Percentiles rank a stretch among this genome's conserved stretches.
Conservation (phyloP, 805 yeast species). For the Candida vartiovaarae region DNA sequence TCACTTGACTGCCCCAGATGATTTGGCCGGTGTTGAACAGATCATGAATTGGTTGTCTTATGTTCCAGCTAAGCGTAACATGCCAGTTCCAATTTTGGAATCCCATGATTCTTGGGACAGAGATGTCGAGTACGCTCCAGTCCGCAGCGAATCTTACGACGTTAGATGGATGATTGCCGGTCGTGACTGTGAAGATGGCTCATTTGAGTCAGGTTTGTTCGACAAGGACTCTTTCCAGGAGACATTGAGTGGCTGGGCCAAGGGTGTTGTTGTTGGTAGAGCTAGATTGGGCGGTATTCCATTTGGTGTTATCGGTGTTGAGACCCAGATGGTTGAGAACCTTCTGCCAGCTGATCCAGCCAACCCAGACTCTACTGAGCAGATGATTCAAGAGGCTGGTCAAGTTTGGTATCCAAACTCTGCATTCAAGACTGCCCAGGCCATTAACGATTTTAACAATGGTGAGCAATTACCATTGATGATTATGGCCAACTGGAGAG, state of each 20-base stretch:
- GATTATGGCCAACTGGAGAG: slow-evolving; percentile 99
- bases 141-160: slow-evolving; percentile 68
- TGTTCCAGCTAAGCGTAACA: slow-evolving; percentile 83
- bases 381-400: slow-evolving; percentile 89
- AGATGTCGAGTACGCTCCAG: slow-evolving; percentile 75
- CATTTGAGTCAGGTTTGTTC: slow-evolving; percentile 80
- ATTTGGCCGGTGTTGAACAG: slow-evolving; percentile 91
- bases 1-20: slow-evolving; percentile 94
- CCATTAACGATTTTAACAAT: slow-evolving; percentile 92
- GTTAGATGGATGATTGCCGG: slow-evolving; percentile 95
- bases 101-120: slow-evolving; percentile 90
- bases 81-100: slow-evolving; percentile 86
- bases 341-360: slow-evolving; percentile 97
- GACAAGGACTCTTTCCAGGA: slow-evolving; percentile 93
- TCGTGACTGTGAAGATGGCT: slow-evolving; percentile 56
- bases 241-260: slow-evolving; percentile 97
- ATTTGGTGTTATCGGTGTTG: slow-evolving; percentile 96
- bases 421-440: slow-evolving; percentile 98
- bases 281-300: slow-evolving; percentile 99
- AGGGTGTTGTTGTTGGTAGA: slow-evolving; percentile 97
- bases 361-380: slow-evolving; percentile 89
- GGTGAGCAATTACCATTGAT: slow-evolving; percentile 97
- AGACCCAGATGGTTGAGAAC: slow-evolving; percentile 85
- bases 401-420: slow-evolving; percentile 99
- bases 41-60: slow-evolving; percentile 94